Evolutionary conservation across 2,329 filamentous ascomycete species (phyloP).

Genomic region (Ceratocystis alfenasii): DNA sequence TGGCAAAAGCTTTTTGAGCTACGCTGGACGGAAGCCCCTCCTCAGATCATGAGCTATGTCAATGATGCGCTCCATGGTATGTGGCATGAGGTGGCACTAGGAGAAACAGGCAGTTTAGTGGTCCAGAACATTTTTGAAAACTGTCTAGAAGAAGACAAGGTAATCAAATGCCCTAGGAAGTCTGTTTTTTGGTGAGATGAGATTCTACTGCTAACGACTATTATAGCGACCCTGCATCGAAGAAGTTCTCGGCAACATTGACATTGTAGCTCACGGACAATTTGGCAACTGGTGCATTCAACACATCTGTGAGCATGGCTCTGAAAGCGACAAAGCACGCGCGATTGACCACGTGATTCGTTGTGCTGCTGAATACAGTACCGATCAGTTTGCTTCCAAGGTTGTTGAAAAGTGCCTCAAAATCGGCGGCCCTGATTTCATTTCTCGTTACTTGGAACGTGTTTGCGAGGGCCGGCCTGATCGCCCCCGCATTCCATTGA

Average conservation of each 20-base stretch:
- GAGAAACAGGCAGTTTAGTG: slow-evolving; percentile 92
- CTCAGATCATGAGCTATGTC: slow-evolving; percentile 97
- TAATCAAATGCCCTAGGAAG: slow-evolving; percentile 31
- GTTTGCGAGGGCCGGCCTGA: slow-evolving; percentile 86
- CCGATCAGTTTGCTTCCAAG: slow-evolving; percentile 98
- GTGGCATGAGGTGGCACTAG: slow-evolving; percentile 97
- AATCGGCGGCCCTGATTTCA: slow-evolving; percentile 81
- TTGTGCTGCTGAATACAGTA: slow-evolving; percentile 91
- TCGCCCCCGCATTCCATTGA: slow-evolving; percentile 87
- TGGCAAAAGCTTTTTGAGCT: slow-evolving; percentile 99
- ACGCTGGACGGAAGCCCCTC: slow-evolving; percentile 85
- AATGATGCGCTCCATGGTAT: slow-evolving; percentile 90
- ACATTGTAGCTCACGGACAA: slow-evolving; percentile 91
- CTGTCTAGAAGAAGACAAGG: slow-evolving; percentile 96
- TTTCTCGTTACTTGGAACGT: slow-evolving; percentile 82
- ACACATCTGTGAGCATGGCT: slow-evolving; percentile 95
- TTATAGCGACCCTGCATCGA: slow-evolving; percentile 87
- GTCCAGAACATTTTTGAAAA: slow-evolving; percentile 99
- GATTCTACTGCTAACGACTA: slow-evolving; percentile 22
- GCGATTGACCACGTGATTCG: slow-evolving; percentile 92
- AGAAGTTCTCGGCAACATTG: slow-evolving; percentile 87
- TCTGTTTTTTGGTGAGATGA: background rate
- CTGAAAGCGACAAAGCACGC: slow-evolving; percentile 77
- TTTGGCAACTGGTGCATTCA: slow-evolving; percentile 99
- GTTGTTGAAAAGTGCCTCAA: slow-evolving; percentile 99